Evolutionary conservation across 1,284 basidiomycete genomes (phyloP).

Genomic region (Gastroboletus turbinatus): DNA sequence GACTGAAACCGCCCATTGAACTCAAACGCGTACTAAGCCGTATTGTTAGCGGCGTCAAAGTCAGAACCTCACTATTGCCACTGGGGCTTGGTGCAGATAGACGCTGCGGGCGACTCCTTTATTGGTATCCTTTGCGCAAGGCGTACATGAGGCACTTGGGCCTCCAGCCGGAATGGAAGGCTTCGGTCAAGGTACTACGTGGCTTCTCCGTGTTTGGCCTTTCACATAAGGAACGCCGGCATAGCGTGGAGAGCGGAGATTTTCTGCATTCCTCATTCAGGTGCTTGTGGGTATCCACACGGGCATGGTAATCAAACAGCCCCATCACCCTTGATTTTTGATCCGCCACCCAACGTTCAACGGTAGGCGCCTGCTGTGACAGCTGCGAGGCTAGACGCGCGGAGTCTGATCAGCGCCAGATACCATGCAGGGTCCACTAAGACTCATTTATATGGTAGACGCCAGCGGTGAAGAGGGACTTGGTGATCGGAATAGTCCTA

Average conservation of each 20-base stretch:
- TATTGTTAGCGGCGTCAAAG: background rate
- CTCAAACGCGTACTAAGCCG: background rate
- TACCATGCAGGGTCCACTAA: background rate
- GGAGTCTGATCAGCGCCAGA: constrained; percentile 5
- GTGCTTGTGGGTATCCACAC: background rate
- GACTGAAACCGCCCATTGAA: background rate
- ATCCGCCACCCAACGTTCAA: background rate
- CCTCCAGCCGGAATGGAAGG: constrained; percentile 19
- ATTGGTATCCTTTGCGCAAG: background rate
- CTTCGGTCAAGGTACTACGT: background rate
- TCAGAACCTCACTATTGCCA: background rate
- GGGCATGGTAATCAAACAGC: background rate
- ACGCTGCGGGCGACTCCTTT: background rate
- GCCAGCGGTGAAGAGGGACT: background rate
- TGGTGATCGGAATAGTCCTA: background rate
- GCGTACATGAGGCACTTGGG: constrained; percentile 9
- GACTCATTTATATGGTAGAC: background rate
- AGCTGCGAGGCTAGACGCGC: background rate
- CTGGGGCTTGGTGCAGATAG: background rate
- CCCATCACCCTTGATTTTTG: background rate
- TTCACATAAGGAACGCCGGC: constrained; percentile 5
- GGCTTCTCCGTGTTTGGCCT: background rate
- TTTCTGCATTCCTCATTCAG: background rate
- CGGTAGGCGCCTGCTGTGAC: background rate
- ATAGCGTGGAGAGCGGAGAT: constrained; percentile 7